These are phyloP conservation scores for Aspergillus hiratsukae DNA, from an alignment of 2,329 filamentous ascomycete species.

Conservation along the genomic window DNA sequence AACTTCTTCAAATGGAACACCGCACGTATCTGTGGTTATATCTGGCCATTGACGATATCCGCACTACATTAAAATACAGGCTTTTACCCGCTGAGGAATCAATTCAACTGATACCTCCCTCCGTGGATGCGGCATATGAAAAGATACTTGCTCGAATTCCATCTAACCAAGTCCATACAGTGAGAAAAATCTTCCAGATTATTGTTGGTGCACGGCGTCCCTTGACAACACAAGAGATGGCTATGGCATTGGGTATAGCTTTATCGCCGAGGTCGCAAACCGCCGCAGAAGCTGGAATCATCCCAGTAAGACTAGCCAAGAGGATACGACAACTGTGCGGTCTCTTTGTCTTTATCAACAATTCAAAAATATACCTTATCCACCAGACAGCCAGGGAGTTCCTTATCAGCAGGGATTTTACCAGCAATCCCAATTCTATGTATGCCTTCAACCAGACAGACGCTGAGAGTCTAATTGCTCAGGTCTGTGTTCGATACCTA, in stretches of 20 bases:
- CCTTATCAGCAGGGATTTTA: not conserved
- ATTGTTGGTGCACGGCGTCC: slow-evolving; percentile 13
- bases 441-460: not conserved
- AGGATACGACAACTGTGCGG: slow-evolving; percentile 2
- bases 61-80: slow-evolving; percentile 3
- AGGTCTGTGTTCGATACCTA: not conserved
- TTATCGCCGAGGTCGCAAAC: not conserved
- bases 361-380: slow-evolving; percentile 15
- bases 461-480: not conserved
- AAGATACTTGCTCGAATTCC: slow-evolving; percentile 10
- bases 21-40: slow-evolving; percentile 20
- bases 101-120: slow-evolving; percentile 10
- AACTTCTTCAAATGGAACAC: slow-evolving; percentile 15
- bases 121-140: slow-evolving; percentile 11
- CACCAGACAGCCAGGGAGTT: slow-evolving; percentile 13
- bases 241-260: slow-evolving; percentile 9
- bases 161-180: not conserved
- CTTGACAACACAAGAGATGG: slow-evolving; percentile 10
- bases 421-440: not conserved
- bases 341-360: slow-evolving; percentile 13
- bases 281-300: not conserved
- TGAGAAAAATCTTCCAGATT: slow-evolving; percentile 9
- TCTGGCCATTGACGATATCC: slow-evolving; percentile 13
- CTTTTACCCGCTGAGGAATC: slow-evolving; percentile 5
- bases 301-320: not conserved